These are phyloP conservation scores for Elsinoe arachidis DNA, from an alignment of 2,329 filamentous ascomycete genomes.

Conservation along the genomic window DNA sequence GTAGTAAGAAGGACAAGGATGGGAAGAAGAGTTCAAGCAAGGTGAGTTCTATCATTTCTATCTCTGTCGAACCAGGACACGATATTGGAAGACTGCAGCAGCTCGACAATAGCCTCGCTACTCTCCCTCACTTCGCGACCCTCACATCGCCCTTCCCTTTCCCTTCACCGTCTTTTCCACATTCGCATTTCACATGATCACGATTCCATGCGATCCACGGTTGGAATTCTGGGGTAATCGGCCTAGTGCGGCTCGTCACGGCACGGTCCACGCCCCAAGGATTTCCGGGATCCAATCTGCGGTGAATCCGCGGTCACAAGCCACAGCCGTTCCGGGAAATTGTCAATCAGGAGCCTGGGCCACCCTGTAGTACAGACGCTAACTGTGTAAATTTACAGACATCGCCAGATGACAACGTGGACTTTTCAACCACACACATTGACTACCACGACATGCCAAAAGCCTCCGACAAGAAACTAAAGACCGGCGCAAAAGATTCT, in stretches of 20 bases:
- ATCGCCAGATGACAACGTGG: slow-evolving; percentile 35
- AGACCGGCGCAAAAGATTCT: slow-evolving; percentile 35
- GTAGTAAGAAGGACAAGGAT: slow-evolving; percentile 22
- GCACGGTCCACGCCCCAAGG: neutral
- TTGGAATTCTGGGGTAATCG: slow-evolving; percentile 35
- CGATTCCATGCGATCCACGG: neutral
- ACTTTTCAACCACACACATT: slow-evolving; percentile 30
- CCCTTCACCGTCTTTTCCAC: neutral
- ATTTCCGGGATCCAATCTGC: neutral
- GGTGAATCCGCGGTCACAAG: slow-evolving; percentile 25
- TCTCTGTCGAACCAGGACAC: neutral
- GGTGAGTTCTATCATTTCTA: slow-evolving; percentile 8
- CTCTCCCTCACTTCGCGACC: neutral
- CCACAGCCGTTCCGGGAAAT: slow-evolving; percentile 34
- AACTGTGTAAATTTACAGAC: slow-evolving; percentile 30
- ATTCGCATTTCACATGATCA: neutral
- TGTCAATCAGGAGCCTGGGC: slow-evolving; percentile 28
- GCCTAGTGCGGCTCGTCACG: slow-evolving; percentile 14
- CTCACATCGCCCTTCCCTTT: neutral
- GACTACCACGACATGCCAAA: slow-evolving; percentile 32
- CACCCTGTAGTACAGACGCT: slow-evolving; percentile 35
- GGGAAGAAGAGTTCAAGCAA: slow-evolving; percentile 18
- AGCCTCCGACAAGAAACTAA: slow-evolving; percentile 34
- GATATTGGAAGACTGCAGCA: neutral
- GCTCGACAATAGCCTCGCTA: neutral